Percentiles rank a stretch among this genome's conserved stretches.
Conservation (phyloP, 2,329 filamentous ascomycete species). For the Paecilomyces variotii region DNA sequence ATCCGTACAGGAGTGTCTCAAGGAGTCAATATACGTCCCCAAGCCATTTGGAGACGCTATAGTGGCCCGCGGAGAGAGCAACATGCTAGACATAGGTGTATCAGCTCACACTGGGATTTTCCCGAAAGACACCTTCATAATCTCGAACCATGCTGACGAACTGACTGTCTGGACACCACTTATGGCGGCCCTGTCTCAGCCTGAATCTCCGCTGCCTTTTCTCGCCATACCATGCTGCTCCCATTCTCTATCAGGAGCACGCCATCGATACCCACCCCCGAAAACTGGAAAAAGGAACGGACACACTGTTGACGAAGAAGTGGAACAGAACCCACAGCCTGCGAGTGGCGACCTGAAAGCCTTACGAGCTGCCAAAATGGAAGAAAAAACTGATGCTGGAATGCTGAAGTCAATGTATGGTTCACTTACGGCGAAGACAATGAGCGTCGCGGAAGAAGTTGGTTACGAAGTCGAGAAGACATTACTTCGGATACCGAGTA, state of each 20-base stretch:
- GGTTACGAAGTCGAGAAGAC: constrained; percentile 74
- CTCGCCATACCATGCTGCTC: constrained; percentile 94
- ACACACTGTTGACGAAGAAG: constrained; percentile 2
- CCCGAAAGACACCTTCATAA: constrained; percentile 70
- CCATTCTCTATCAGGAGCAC: constrained; percentile 68
- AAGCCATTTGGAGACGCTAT: constrained; percentile 33
- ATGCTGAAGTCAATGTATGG: constrained; percentile 64
- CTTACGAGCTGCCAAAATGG: constrained; percentile 28
- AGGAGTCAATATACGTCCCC: constrained; percentile 56
- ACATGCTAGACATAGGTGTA: constrained; percentile 9
- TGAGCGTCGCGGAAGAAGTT: constrained; percentile 59
- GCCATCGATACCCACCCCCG: constrained; percentile 50
- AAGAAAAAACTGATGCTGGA: constrained; percentile 22
- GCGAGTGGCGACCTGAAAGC: constrained; percentile 33
- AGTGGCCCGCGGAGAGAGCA: background rate
- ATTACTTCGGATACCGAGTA: constrained; percentile 84
- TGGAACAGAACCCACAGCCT: constrained; percentile 19
- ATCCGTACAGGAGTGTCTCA: constrained; percentile 42
- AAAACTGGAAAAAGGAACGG: constrained; percentile 24
- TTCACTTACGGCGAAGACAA: constrained; percentile 71
- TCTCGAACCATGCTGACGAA: constrained; percentile 96
- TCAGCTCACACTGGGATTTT: constrained; percentile 54
- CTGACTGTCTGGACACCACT: constrained; percentile 93
- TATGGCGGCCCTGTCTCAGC: constrained; percentile 56
- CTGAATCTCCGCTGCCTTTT: constrained; percentile 63